Evolutionary conservation across 2,329 filamentous ascomycete genomes (phyloP), one percentile per base, ranked within the genome.

Genomic region (Epichloe bromicola): DNA sequence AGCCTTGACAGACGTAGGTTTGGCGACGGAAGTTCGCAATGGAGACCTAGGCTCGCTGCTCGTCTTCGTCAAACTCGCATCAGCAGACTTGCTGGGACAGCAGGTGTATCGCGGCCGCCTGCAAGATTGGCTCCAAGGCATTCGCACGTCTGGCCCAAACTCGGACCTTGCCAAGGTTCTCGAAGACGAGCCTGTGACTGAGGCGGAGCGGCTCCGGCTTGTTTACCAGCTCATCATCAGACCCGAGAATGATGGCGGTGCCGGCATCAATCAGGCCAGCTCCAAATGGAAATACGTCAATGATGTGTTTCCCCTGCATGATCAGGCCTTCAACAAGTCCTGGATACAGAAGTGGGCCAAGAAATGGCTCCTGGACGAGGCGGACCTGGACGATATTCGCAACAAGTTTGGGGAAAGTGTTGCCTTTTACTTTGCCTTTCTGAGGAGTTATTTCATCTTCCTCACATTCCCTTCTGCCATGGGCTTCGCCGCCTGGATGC

Each of bases 61-160:
- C 46, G 70, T 97, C 58, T 96, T 95, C 64, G 77, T 90, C 62
- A 86, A 84, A 62, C 80, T 94, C 41, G 82, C 85, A 37, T 89
- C 88, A 20, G 76, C 85, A 55, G 75, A 82, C 59, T 80, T 89
- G 56, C 75, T 98, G 53, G 79, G 79, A 53, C 81, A 83, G 56
- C 87, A 95, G 61, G 79, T 95, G 47, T 94, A 95, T 67, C 81
- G 88, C 57, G 87, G 86, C 51, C 82, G 93, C 56, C 83, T 96
- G 17, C 86, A 89, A 63, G 93, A 97, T 69, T 98, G 90, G 88
- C 80, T 97, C 36, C 85, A 93, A 64, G 89, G 90, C 49, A 85
- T 96, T 50, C 83, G 88, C 55, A 78, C 86, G 47, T 78, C 80
- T 19, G 82, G 88, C 37, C 91, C 91, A 0, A 78, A 82, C 51